These are phyloP conservation scores for Teratosphaeria nubilosa DNA, from an alignment of 2,329 filamentous ascomycete species.

Conservation along the genomic window DNA sequence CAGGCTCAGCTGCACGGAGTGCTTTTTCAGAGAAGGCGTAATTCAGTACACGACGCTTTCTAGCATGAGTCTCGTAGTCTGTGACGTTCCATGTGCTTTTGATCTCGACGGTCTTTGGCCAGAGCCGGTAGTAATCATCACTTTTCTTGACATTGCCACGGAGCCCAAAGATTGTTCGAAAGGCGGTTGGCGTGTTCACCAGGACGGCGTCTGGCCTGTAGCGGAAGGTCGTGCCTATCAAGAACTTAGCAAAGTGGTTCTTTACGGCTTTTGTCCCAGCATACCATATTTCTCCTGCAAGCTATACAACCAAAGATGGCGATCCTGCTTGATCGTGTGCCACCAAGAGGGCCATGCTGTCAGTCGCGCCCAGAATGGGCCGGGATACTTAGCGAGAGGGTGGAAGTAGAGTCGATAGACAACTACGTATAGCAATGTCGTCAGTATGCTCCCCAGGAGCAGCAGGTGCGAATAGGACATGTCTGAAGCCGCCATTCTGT, in stretches of 20 bases:
- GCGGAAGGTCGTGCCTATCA: constrained; percentile 10
- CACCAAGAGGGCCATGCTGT: constrained; percentile 20
- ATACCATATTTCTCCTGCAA: constrained; percentile 59
- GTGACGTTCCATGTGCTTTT: constrained; percentile 13
- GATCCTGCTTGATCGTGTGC: constrained; percentile 19
- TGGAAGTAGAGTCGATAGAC: constrained; percentile 34
- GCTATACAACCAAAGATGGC: constrained; percentile 28
- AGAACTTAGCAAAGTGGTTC: background rate
- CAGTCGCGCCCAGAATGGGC: constrained; percentile 27
- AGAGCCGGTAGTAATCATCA: constrained; percentile 10
- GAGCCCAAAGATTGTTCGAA: constrained; percentile 10
- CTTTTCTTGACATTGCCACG: constrained; percentile 13
- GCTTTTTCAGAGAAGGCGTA: constrained; percentile 39
- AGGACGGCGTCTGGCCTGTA: constrained; percentile 13
- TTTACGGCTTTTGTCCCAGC: background rate
- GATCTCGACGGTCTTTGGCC: constrained; percentile 6
- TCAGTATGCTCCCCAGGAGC: background rate
- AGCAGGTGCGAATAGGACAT: background rate
- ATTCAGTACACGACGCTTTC: constrained; percentile 37
- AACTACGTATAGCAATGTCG: background rate
- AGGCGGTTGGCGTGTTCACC: constrained; percentile 11
- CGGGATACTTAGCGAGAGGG: constrained; percentile 34
- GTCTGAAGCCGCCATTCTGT: background rate
- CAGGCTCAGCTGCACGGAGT: constrained; percentile 37
- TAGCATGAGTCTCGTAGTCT: constrained; percentile 36